These are phyloP conservation scores for Secale cereale DNA, from an alignment of 176 grass and related monocot genomes.

Conservation along the genomic window DNA sequence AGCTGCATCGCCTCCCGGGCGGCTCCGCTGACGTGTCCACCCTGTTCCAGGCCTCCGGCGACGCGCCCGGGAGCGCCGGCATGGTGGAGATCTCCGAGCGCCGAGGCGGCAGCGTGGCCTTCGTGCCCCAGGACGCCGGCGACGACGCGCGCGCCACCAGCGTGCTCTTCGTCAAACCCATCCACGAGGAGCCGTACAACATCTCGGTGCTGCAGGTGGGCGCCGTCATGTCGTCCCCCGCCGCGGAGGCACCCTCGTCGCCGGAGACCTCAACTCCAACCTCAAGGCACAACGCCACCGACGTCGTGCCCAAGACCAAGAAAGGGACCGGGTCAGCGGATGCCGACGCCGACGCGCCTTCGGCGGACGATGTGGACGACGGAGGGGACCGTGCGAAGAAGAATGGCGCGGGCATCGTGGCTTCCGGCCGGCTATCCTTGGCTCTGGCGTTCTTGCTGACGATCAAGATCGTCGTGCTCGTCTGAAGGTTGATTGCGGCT, in stretches of 20 bases:
- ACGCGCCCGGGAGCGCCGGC: conserved; percentile 57
- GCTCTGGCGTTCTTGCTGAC: background rate
- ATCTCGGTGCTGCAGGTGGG: conserved; percentile 53
- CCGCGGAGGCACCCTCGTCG: conserved; percentile 48
- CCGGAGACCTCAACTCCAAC: background rate
- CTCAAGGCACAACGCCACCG: conserved; percentile 33
- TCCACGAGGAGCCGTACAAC: conserved; percentile 57
- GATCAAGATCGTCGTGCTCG: background rate
- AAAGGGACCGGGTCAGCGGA: conserved; percentile 25
- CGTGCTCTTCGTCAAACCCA: conserved; percentile 51
- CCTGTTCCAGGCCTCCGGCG: conserved; percentile 58
- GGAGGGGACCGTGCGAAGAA: background rate
- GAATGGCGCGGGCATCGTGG: background rate
- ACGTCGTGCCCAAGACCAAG: conserved; percentile 52
- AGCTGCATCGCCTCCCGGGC: conserved; percentile 54
- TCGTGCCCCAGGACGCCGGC: conserved; percentile 38
- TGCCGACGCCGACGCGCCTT: background rate
- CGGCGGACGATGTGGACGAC: background rate
- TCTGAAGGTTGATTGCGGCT: background rate
- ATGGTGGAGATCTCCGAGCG: conserved; percentile 53
- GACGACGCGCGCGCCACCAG: background rate
- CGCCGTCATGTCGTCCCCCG: conserved; percentile 42
- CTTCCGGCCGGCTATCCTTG: background rate
- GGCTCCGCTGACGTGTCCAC: conserved; percentile 40
- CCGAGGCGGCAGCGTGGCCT: conserved; percentile 47